Evolutionary conservation across 2,329 filamentous ascomycete genomes (phyloP), one percentile per base, ranked within the genome.

Genomic region (Cordyceps cateniannulata): DNA sequence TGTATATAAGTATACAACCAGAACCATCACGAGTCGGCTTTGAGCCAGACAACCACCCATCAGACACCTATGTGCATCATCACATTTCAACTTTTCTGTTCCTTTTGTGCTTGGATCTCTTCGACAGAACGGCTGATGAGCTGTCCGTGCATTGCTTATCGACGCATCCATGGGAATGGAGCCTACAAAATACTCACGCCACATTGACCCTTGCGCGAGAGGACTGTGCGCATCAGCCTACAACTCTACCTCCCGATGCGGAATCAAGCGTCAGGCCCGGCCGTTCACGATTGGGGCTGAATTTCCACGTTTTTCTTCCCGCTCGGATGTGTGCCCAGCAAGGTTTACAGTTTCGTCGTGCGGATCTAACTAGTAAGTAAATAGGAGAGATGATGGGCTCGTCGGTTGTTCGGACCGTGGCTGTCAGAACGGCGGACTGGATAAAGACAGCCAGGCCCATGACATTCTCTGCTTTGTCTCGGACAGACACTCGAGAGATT

Each of bases 141-240:
- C 52, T 54, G 52, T 54, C 42, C 29, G 53, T 47, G 53, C 44
- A 38, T 24, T 20, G 25, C 40, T 35, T 47, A 56, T 56, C 53
- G 12, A 47, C 24, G 42, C 35, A 42, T 24, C 44, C 18, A 8
- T 18, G 25, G 5, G 38, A 55, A 44, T 32, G 52, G 52, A 45
- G 52, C n/a, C n/a, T 29, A 29, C 16, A 8, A 24, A 45, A 47
- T 32, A 55, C 18, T 47, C 22, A n/a, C 53, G 40, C 53, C 53
- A 47, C 24, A 14, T 50, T 25, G 44, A 10, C n/a, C 38, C 40
- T 20, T 29, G 52, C 44, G 38, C 24, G 32, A 49, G 52, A 55
- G 53, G 53, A 56, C 53, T 56, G 53, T 56, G 53, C 53, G 53
- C 44, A 22, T 24, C 53, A 48, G 42, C 6, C 53, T 35, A 35